These are phyloP conservation scores for Fusarium equiseti DNA, from an alignment of 2,329 filamentous ascomycete genomes.

Conservation along the genomic window DNA sequence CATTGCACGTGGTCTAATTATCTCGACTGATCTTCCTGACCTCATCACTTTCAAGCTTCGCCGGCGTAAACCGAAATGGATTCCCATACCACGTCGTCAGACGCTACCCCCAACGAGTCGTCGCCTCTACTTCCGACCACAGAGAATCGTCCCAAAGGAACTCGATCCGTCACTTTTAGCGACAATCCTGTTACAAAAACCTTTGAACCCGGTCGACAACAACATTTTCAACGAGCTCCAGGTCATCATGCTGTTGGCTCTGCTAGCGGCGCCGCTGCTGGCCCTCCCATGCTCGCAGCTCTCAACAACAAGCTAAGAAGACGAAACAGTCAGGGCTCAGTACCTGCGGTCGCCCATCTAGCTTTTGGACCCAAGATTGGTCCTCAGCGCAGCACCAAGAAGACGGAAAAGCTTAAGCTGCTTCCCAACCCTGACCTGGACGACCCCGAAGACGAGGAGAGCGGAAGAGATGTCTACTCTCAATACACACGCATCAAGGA, in stretches of 20 bases:
- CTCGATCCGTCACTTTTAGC: constrained; percentile 82
- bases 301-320: constrained; percentile 89
- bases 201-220: constrained; percentile 62
- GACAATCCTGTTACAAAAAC: constrained; percentile 74
- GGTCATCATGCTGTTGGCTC: constrained; percentile 46
- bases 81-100: constrained; percentile 39
- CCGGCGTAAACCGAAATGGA: constrained; percentile 43
- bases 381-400: constrained; percentile 94
- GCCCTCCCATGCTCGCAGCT: constrained; percentile 75
- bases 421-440: constrained; percentile 88
- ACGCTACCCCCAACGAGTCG: constrained; percentile 48
- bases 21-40: constrained; percentile 9
- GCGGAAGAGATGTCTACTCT: constrained; percentile 93
- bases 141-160: constrained; percentile 57
- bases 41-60: constrained; percentile 20
- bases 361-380: constrained; percentile 77
- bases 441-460: constrained; percentile 87
- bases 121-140: constrained; percentile 53
- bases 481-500: constrained; percentile 99
- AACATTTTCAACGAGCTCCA: constrained; percentile 47
- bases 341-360: constrained; percentile 53
- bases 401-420: constrained; percentile 96
- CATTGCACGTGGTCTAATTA: constrained; percentile 17
- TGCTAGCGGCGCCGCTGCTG: constrained; percentile 52
- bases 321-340: constrained; percentile 81